phyloP scores from a whole-genome alignment of 768 basidiomycete species.

The Psilocybe cyanescens region DNA sequence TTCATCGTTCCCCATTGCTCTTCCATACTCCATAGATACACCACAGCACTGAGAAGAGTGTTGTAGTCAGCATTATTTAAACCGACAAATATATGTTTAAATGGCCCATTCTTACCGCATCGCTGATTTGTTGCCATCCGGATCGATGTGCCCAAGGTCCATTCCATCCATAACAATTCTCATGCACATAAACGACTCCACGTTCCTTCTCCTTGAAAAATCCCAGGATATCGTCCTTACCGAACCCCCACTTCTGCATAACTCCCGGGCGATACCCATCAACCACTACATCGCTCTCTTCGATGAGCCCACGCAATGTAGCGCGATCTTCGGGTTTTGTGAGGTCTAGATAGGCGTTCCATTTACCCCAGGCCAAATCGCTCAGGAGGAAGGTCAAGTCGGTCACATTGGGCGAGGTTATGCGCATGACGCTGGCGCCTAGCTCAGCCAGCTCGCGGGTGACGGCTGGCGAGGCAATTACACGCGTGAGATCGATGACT shows the following conservation, averaged over 20 bases:
- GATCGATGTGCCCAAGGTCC: slow-evolving; percentile 26
- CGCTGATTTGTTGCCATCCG: slow-evolving; percentile 29
- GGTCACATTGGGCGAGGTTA: slow-evolving; percentile 30
- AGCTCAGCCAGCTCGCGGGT: slow-evolving; percentile 29
- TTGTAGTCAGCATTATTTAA: background rate
- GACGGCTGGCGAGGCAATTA: slow-evolving; percentile 29
- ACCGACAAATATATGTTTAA: background rate
- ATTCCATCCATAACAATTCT: slow-evolving; percentile 33
- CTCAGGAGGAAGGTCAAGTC: slow-evolving; percentile 21
- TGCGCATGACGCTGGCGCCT: slow-evolving; percentile 31
- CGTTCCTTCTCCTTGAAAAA: slow-evolving; percentile 23
- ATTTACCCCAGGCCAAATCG: slow-evolving; percentile 31
- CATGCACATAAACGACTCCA: slow-evolving; percentile 28
- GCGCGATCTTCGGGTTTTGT: slow-evolving; percentile 22
- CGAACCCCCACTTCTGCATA: slow-evolving; percentile 32
- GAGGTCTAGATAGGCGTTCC: slow-evolving; percentile 30
- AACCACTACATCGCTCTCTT: slow-evolving; percentile 30
- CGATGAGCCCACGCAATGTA: slow-evolving; percentile 20
- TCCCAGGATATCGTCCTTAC: slow-evolving; percentile 29
- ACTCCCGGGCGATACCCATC: slow-evolving; percentile 33
- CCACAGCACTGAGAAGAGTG: slow-evolving; percentile 18
- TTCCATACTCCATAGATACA: slow-evolving; percentile 21
- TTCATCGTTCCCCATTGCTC: slow-evolving; percentile 24
- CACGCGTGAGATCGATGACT: slow-evolving; percentile 31
- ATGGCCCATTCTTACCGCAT: slow-evolving; percentile 19